A percentile compares a stretch with the other conserved stretches of the same genome.
Conservation (phyloP, 108 stramenopile genomes). For the Skeletonema potamos region DNA sequence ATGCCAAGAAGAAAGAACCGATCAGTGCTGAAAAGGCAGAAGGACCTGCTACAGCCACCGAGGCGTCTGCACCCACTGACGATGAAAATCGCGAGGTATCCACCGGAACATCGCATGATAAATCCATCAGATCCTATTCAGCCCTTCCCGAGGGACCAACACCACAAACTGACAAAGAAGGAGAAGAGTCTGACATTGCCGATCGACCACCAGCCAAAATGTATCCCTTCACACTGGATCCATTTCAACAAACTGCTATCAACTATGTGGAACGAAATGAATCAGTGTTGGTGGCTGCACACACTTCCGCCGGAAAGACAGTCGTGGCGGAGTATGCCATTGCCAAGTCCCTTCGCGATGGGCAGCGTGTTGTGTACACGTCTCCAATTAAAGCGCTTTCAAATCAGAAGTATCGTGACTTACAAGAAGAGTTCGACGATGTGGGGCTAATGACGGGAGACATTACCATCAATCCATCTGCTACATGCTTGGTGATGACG, state of each 20-base stretch:
- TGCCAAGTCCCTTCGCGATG: slow-evolving; percentile 91
- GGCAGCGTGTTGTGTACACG: slow-evolving; percentile 97
- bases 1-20: slow-evolving; percentile 16
- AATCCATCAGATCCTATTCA: slow-evolving; percentile 82
- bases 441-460: slow-evolving; percentile 99
- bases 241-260: slow-evolving; percentile 94
- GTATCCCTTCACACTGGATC: slow-evolving; percentile 95
- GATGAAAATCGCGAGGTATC: slow-evolving; percentile 61
- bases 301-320: slow-evolving; percentile 94
- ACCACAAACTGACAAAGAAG: slow-evolving; percentile 25
- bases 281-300: slow-evolving; percentile 94
- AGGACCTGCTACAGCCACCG: neutral
- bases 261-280: slow-evolving; percentile 92
- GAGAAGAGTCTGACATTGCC: slow-evolving; percentile 1
- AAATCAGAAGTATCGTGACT: slow-evolving; percentile 99
- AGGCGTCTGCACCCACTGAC: slow-evolving; percentile 2
- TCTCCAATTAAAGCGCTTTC: slow-evolving; percentile 98
- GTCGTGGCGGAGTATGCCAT: slow-evolving; percentile 95
- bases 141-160: slow-evolving; percentile 71
- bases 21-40: slow-evolving; percentile 35
- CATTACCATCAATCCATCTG: slow-evolving; percentile 96
- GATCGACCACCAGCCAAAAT: slow-evolving; percentile 83
- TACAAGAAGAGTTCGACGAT: slow-evolving; percentile 93
- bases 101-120: slow-evolving; percentile 87
- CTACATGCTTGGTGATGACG: slow-evolving; percentile 97